Base-by-base conservation (phyloP, 441 rosid genomes). In the Jatropha podagrica region DNA sequence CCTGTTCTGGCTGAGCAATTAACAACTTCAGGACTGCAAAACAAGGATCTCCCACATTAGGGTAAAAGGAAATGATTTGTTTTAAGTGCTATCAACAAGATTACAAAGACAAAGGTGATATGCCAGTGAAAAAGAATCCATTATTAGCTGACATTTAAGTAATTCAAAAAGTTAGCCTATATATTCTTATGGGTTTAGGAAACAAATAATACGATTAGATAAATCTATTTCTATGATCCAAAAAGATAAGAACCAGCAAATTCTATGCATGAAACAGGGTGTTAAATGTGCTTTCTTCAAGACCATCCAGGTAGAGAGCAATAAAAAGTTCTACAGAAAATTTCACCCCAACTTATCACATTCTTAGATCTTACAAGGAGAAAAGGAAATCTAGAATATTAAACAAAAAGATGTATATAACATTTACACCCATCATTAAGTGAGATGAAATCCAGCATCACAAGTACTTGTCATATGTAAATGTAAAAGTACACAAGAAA, bases 1-100 rank as follows among this genome's bases (percentile, higher is more conserved):
- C 99, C 97, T 41, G 99, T 96, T 84, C 97, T 88, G 78, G 99
- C 99, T 23, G 99, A 94, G 85, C 99, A 96, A 80, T 96, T 94
- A 71, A 96, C 83, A 72, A 89, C 88, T 81, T 86, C 91, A 73
- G 99, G 99, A 78, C 98, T 95, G 89, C 78, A 85, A 74, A 84
- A 83, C 63, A 84, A 73, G 60, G 79, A 77, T 72, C 74, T 68
- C 67, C n/a, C 20, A 65, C 6, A 49, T 71, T 71, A 75, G 46
- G 56, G 41, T 6, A 37, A 11, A 62, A 63, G 14, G 11, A 51
- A 60, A 54, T 37, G 20, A 41, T 51, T 10, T 72, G 26, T 42
- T 11, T 38, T 32, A 48, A 48, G 68, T 14, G 6, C 61, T 37
- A 49, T 12, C 17, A 37, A 76, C 38, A 69, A 37, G 7, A 49